Evolutionary conservation across 208 protist genomes (phyloP).

Genomic region (Novymonas esmeraldas): DNA sequence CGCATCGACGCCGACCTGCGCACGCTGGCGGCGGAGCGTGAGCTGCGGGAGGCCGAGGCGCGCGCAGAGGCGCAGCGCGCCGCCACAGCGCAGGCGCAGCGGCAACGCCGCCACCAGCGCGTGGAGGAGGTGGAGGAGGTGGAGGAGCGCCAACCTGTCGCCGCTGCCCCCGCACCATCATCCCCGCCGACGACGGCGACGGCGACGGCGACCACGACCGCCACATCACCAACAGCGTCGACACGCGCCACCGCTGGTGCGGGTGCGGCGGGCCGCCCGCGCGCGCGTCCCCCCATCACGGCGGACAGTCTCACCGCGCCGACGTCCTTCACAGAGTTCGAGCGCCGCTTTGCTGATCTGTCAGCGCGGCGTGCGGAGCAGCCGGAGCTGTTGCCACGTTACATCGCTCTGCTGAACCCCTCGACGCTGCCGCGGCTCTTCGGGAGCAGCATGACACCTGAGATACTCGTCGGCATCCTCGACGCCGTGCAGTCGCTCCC

Average conservation of each 20-base stretch:
- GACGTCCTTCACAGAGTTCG: conserved; percentile 86
- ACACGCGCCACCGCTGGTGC: conserved; percentile 1
- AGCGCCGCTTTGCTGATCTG: conserved; percentile 89
- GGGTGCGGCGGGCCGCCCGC: conserved; percentile 20
- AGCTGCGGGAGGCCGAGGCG: conserved; percentile 32
- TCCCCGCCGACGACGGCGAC: conserved; percentile 7
- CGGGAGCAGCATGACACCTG: conserved; percentile 85
- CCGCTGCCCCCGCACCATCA: conserved; percentile 5
- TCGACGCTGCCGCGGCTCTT: conserved; percentile 59
- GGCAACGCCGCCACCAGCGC: conserved; percentile 46
- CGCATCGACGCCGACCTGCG: conserved; percentile 50
- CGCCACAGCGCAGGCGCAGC: conserved; percentile 33
- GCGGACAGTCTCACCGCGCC: conserved; percentile 74
- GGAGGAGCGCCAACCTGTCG: conserved; percentile 20
- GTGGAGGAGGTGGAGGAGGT: conserved; percentile 82
- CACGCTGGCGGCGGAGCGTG: conserved; percentile 31
- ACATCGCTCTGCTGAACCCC: conserved; percentile 68
- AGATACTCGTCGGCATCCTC: conserved; percentile 77
- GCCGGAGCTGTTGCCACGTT: conserved; percentile 72
- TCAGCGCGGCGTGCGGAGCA: conserved; percentile 52
- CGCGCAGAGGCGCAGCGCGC: conserved; percentile 34
- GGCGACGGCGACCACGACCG: neutral
- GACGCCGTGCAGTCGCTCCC: conserved; percentile 39
- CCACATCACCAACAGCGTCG: neutral
- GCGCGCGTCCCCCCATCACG: conserved; percentile 33